Evolutionary conservation across 2,329 filamentous ascomycete genomes (phyloP), one percentile per base, ranked within the genome.

Genomic region (Coniella vitis): DNA sequence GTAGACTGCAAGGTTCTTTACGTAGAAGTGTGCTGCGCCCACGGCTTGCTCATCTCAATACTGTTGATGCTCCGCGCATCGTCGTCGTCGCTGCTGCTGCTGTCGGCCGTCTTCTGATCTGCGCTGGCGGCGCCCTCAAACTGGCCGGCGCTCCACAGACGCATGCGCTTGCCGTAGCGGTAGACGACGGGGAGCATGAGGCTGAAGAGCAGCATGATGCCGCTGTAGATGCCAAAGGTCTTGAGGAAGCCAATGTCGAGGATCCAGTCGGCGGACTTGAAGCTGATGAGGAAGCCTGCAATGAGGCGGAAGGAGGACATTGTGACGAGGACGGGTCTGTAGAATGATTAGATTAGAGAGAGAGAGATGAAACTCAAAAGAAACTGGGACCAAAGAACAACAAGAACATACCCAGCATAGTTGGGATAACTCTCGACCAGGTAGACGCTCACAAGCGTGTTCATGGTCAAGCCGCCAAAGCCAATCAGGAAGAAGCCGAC

Each of bases 301-400:
- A 60, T 54, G 22, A 59, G 51, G 19, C 57, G 55, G 29, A 57
- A 50, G 1, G 57, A 56, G 7, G 57, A 58, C 36, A 58, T 54
- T 17, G 52, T 57, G 37, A 58, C 53, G 7, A 60, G 53, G 2
- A 59, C 56, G 32, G 58, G 56, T 10, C 56, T 58, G 17, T n/a
- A 12, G n/a, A n/a, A n/a, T n/a, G n/a, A n/a, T n/a, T n/a, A n/a
- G n/a, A n/a, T n/a, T n/a, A n/a, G n/a, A n/a, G n/a, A n/a, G n/a
- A n/a, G n/a, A 14, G 12, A 14, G 14, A 19, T 29, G 25, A 10
- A 39, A 16, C 20, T 14, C 4, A 12, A 37, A 12, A 17, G 16
- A 20, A 16, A 16, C 3, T 13, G 13, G 9, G 9, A 3, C 5
- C 17, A 38, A 10, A 20, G 7, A 20, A n/a, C 2, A 13, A 9